Percentiles rank a stretch among this genome's conserved stretches.
Conservation (phyloP, 495 filamentous ascomycete genomes). For the Penicillium longicatenatum region DNA sequence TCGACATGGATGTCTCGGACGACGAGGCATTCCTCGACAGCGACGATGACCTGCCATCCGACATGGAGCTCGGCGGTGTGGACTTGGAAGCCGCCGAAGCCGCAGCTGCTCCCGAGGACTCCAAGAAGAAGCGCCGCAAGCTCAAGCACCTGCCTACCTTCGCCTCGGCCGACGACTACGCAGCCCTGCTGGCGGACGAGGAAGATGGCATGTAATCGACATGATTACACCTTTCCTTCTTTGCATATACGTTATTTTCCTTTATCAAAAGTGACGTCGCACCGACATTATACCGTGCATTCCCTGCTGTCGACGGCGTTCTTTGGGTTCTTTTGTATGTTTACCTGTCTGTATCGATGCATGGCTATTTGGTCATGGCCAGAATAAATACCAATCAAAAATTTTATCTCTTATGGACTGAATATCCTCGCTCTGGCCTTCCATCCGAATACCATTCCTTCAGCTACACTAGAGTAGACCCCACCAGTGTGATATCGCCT, state of each 20-base stretch:
- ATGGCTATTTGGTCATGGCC: not conserved
- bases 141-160: slow-evolving; percentile 88
- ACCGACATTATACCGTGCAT: slow-evolving; percentile 8
- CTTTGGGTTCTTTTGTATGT: not conserved
- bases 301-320: slow-evolving; percentile 11
- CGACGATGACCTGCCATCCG: slow-evolving; percentile 57
- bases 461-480: not conserved
- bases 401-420: not conserved
- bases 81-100: slow-evolving; percentile 35
- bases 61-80: slow-evolving; percentile 48
- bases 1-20: slow-evolving; percentile 54
- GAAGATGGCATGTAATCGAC: slow-evolving; percentile 57
- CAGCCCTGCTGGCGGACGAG: slow-evolving; percentile 75
- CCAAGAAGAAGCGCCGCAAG: slow-evolving; percentile 76
- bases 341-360: not conserved
- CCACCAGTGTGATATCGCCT: not conserved
- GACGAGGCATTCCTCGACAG: slow-evolving; percentile 56
- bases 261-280: slow-evolving; percentile 9
- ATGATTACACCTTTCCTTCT: not conserved
- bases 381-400: not conserved
- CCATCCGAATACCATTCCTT: not conserved
- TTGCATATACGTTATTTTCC: slow-evolving; percentile 19
- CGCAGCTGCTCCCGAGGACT: slow-evolving; percentile 35
- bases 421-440: not conserved
- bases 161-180: slow-evolving; percentile 91